Percentiles rank a stretch among this genome's conserved stretches.
Evolutionary conservation across 1,284 basidiomycete species (phyloP).

Genomic region (Microbotryomycetes sp.): DNA sequence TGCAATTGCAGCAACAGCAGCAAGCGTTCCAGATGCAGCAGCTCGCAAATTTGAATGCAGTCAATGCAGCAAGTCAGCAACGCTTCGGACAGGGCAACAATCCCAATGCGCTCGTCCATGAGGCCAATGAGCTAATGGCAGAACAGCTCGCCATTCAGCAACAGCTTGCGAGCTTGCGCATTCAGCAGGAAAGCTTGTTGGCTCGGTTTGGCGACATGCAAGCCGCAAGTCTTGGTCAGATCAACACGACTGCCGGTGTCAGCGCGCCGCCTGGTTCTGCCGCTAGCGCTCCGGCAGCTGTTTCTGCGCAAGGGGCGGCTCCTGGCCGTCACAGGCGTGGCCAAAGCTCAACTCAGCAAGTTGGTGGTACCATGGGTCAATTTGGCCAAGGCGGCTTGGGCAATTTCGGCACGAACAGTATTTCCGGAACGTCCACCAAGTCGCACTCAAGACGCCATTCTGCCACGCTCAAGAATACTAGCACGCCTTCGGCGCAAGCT

Average conservation of each 20-base stretch:
- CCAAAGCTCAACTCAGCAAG: constrained; percentile 54
- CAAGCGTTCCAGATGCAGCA: constrained; percentile 45
- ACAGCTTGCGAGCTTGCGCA: constrained; percentile 43
- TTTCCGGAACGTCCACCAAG: constrained; percentile 40
- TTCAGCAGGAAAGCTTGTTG: constrained; percentile 44
- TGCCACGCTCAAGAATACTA: constrained; percentile 59
- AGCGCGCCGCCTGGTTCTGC: constrained; percentile 38
- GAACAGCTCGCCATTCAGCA: constrained; percentile 45
- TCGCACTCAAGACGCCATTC: constrained; percentile 90
- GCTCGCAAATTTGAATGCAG: constrained; percentile 28
- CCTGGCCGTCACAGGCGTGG: constrained; percentile 66
- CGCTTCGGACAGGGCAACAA: background rate
- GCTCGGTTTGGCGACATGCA: constrained; percentile 40
- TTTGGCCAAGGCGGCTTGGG: constrained; percentile 42
- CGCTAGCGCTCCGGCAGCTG: background rate
- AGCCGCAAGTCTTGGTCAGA: constrained; percentile 32
- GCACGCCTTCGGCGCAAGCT: background rate
- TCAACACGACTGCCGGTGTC: constrained; percentile 56
- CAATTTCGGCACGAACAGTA: constrained; percentile 18
- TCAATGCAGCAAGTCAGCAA: background rate
- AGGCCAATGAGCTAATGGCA: constrained; percentile 32
- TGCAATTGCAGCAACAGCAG: constrained; percentile 42
- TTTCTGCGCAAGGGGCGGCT: background rate
- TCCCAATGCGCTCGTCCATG: background rate
- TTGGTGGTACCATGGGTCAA: background rate